Evolutionary conservation across 768 basidiomycete genomes (phyloP), one percentile per base, ranked within the genome.

Genomic region (Epithele typhae): DNA sequence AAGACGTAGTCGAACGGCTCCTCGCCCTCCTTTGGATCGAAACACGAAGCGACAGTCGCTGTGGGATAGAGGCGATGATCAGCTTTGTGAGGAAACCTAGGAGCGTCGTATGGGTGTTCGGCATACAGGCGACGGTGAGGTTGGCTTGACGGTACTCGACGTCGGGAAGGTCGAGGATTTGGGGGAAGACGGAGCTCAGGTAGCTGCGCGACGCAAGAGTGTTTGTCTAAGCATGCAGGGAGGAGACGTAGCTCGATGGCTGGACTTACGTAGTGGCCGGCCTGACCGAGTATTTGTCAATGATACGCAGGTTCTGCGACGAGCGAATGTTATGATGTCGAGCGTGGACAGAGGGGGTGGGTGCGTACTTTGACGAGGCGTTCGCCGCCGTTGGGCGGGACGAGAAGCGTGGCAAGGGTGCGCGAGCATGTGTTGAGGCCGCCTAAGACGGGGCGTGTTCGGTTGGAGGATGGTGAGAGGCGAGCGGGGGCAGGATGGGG

Each of bases 61-160:
- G 50, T 32, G 22, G 18, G n/a, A 35, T 25, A 23, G 14, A 10
- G 32, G 19, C 43, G 55, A n/a, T 36, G 25, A 64, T 55, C 40
- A 43, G 38, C 48, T 24, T 21, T n/a, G 45, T 45, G 37, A 10
- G 10, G 27, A 3, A 18, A 36, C 40, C 11, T 27, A 33, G 25
- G 25, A 22, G 21, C 7, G 22, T 7, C 33, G 12, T 12, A 32
- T 32, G 27, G 40, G 3, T 22, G 32, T 12, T 25, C 19, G 34
- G 67, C 83, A 48, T 59, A 89, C 89, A 60, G 24, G 82, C 65
- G 40, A 87, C 75, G 24, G 85, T 89, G 46, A 93, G 66, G 62
- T 93, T 93, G 23, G 77, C 82, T 61, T 93, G 91, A 39, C 75
- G 77, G 59, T 93, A 93, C 64, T 91, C 84, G 17, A 92, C 83